Evolutionary conservation across 2,329 filamentous ascomycete species (phyloP), one percentile per base, ranked within the genome.

Genomic region (Aspergillus quadricinctus): DNA sequence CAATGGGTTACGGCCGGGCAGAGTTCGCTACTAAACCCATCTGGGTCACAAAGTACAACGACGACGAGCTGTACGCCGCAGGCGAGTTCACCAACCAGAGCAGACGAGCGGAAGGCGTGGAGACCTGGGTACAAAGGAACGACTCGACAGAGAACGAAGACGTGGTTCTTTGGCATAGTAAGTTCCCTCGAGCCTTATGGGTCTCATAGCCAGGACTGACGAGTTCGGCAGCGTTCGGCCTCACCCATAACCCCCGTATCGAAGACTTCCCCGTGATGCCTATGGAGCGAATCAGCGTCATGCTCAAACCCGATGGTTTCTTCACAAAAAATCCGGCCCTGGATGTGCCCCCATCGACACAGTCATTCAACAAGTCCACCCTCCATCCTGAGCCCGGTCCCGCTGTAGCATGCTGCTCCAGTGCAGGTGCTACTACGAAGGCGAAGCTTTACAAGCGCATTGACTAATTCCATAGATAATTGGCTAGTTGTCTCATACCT

Each of bases 211-310:
- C 35, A 10, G 49, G 29, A 48, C 61, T 61, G 59, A 65, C 60
- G 49, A 37, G 17, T 21, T 10, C 14, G 45, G 21, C 31, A 74
- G 71, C 72, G 25, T 78, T 78, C 54, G 78, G 85, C 19, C 81
- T 86, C 27, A 88, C 86, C 35, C 86, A 88, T 61, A 83, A 86
- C 27, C 84, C 84, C 0, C 75, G 85, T 5, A 77, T 83, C 25
- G 85, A 88, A 65, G 85, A 88, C 65, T 88, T 87, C 71, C 85
- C 85, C 1, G 82, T 88, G 43, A 88, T 88, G 86, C 85, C 85
- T 0, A 81, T 80, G 63, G 85, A 88, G 67, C 70, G 74, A 19
- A 70, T 78, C 55, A 77, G 74, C 53, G 74, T 81, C 11, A 75
- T 74, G 65, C 63, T 82, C 31, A 77, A 78, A 58, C 79, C 80